phyloP scores from a whole-genome alignment of 73 alveolate genomes.

The Stentor coeruleus region DNA sequence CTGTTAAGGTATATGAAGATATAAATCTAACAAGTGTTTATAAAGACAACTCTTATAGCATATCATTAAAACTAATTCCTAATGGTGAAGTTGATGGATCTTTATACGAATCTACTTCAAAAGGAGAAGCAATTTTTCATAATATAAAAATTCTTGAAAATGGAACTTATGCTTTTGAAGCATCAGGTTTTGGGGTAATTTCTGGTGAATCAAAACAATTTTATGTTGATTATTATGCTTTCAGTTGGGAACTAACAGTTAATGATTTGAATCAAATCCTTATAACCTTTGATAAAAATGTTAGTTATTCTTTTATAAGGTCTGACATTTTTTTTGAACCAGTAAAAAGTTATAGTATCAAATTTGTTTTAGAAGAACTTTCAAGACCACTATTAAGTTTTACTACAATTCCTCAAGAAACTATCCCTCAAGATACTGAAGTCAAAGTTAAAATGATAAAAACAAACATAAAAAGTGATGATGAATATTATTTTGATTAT shows the following conservation, averaged over 20 bases:
- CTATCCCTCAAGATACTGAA: background rate
- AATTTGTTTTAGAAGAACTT: background rate
- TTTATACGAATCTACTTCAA: background rate
- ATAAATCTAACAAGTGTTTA: too few species aligned
- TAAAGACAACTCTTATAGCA: too few species aligned
- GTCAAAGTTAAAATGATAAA: background rate
- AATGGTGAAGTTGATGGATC: background rate
- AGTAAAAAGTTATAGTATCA: too few species aligned
- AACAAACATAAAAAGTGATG: background rate
- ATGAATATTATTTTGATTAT: background rate
- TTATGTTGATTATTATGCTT: too few species aligned
- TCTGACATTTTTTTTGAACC: too few species aligned
- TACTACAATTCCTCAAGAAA: background rate
- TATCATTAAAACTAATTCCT: background rate
- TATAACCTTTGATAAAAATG: background rate
- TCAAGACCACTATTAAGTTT: background rate
- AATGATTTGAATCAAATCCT: background rate
- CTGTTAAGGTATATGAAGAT: too few species aligned
- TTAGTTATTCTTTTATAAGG: too few species aligned
- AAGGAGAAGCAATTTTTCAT: background rate
- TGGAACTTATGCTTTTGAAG: background rate
- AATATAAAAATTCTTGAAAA: too few species aligned
- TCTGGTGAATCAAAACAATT: too few species aligned
- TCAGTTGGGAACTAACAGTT: background rate
- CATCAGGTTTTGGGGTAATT: background rate